phyloP scores from a whole-genome alignment of 208 protist species.

The Endotrypanum monterogeii region DNA sequence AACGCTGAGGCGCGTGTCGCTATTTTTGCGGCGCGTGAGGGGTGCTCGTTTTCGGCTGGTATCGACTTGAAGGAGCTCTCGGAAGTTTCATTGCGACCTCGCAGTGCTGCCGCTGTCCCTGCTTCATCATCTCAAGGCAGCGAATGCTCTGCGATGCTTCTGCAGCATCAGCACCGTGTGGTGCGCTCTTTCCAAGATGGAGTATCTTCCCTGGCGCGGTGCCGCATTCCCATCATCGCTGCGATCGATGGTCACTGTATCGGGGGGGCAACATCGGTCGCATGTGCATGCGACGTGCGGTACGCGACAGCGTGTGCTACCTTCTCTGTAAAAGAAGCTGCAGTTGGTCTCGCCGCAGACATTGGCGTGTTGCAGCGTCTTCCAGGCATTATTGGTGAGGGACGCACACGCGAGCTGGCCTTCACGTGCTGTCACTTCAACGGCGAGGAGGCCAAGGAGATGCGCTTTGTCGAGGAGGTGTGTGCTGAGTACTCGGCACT shows the following conservation, averaged over 20 bases:
- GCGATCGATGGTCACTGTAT: slow-evolving; percentile 74
- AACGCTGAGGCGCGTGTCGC: slow-evolving; percentile 53
- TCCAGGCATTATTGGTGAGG: slow-evolving; percentile 66
- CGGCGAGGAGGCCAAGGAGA: slow-evolving; percentile 35
- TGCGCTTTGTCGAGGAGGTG: slow-evolving; percentile 68
- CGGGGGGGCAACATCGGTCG: slow-evolving; percentile 71
- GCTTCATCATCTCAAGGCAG: background rate
- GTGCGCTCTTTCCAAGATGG: slow-evolving; percentile 55
- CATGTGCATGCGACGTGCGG: slow-evolving; percentile 67
- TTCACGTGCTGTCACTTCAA: slow-evolving; percentile 62
- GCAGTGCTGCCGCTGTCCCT: slow-evolving; percentile 5
- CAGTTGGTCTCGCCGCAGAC: slow-evolving; percentile 74
- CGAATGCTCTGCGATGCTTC: slow-evolving; percentile 55
- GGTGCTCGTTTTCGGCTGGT: slow-evolving; percentile 59
- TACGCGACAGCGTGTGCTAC: slow-evolving; percentile 50
- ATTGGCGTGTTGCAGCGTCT: slow-evolving; percentile 75
- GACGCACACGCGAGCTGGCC: slow-evolving; percentile 64
- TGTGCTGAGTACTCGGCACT: slow-evolving; percentile 47
- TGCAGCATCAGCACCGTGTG: slow-evolving; percentile 49
- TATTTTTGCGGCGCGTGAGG: slow-evolving; percentile 53
- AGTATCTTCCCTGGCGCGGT: slow-evolving; percentile 58
- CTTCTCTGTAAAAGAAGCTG: slow-evolving; percentile 69
- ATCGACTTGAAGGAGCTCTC: slow-evolving; percentile 49
- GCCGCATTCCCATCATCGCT: slow-evolving; percentile 63
- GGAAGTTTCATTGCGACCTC: slow-evolving; percentile 6